phyloP scores from a whole-genome alignment of 179 eudicot species.

The Actinidia polygama region DNA sequence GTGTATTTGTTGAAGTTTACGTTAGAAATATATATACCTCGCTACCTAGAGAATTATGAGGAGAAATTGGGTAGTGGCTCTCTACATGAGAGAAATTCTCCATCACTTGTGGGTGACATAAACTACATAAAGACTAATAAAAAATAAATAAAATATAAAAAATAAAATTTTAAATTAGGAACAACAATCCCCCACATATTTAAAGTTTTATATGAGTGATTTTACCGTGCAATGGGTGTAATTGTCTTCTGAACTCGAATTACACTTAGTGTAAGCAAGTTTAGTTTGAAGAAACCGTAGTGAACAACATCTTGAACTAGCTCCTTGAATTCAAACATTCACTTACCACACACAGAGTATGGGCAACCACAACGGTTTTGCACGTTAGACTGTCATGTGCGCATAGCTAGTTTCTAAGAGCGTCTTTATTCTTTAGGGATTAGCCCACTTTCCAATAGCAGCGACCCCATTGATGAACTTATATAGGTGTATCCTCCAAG shows the following conservation, averaged over 20 bases:
- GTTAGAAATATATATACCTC: too few species aligned
- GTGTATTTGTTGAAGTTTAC: too few species aligned
- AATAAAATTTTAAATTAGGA: neutral
- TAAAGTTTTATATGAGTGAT: neutral
- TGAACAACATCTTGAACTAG: neutral
- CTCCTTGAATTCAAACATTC: neutral
- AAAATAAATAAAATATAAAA: too few species aligned
- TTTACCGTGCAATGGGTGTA: neutral
- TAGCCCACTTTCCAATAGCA: neutral
- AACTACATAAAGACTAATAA: too few species aligned
- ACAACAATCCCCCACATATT: slow-evolving; percentile 5
- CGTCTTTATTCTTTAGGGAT: neutral
- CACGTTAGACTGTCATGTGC: neutral
- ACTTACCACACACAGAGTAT: neutral
- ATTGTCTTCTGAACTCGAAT: neutral
- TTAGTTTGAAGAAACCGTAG: neutral
- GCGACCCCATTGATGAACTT: neutral
- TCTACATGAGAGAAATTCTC: too few species aligned
- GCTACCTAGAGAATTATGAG: too few species aligned
- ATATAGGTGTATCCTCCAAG: slow-evolving; percentile 11
- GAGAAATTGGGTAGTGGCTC: too few species aligned
- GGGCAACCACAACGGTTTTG: neutral
- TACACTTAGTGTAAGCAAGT: neutral
- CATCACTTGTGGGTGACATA: too few species aligned
- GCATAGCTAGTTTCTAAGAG: neutral